These are phyloP conservation scores for Middelhovenomyces tepae DNA, from an alignment of 805 yeast species.

Conservation along the genomic window DNA sequence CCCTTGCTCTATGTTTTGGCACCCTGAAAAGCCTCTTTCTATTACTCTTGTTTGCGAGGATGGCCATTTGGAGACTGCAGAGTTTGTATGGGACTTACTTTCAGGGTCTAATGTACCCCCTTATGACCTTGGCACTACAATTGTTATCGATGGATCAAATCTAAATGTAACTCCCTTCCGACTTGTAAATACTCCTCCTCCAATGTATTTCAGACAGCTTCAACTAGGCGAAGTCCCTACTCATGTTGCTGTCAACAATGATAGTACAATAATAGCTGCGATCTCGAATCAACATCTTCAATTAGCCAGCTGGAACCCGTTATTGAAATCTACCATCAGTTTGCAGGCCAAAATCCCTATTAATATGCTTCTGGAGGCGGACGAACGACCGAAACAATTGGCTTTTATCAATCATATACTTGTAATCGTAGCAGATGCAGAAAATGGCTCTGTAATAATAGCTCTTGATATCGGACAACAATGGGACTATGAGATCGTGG, in stretches of 20 bases:
- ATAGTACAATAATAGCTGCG: slow-evolving; percentile 52
- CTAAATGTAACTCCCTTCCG: slow-evolving; percentile 74
- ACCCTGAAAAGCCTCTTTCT: slow-evolving; percentile 79
- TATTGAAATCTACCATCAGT: no score
- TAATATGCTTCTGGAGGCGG: neutral
- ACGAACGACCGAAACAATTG: slow-evolving; percentile 42
- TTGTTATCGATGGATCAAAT: slow-evolving; percentile 70
- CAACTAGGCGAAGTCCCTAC: slow-evolving; percentile 45
- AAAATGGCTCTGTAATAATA: slow-evolving; percentile 6
- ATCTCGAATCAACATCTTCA: slow-evolving; percentile 40
- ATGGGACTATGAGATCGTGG: slow-evolving; percentile 2
- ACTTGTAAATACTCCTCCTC: slow-evolving; percentile 90
- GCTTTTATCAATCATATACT: slow-evolving; percentile 45
- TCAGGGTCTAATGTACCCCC: slow-evolving; percentile 66
- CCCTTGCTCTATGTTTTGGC: slow-evolving; percentile 46
- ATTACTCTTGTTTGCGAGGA: slow-evolving; percentile 38
- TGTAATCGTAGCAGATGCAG: slow-evolving; percentile 41
- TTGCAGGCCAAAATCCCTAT: slow-evolving; percentile 3
- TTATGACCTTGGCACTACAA: slow-evolving; percentile 64
- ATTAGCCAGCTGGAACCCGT: slow-evolving; percentile 34
- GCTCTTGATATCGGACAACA: slow-evolving; percentile 2
- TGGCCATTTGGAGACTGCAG: slow-evolving; percentile 45
- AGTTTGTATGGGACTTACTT: slow-evolving; percentile 52
- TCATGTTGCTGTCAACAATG: slow-evolving; percentile 55
- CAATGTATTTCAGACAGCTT: slow-evolving; percentile 66